Conservation (phyloP, 1,284 basidiomycete species). For the Farysia itapuensis region DNA sequence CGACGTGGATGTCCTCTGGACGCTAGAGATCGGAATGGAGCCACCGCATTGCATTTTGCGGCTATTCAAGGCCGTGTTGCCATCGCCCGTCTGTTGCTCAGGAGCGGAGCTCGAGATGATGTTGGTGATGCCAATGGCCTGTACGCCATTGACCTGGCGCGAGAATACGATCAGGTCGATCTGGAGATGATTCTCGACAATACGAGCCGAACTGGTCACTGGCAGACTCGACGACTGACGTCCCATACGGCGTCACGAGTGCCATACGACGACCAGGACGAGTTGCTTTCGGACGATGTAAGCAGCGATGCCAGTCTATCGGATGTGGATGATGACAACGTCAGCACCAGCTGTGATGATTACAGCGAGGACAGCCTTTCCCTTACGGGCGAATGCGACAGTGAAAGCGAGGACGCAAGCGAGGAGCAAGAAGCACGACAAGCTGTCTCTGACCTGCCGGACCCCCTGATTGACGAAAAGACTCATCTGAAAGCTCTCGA, state of each 20-base stretch:
- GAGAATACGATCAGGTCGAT: constrained; percentile 65
- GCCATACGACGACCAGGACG: constrained; percentile 15
- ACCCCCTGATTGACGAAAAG: constrained; percentile 25
- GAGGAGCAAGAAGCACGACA: constrained; percentile 21
- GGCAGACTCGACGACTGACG: constrained; percentile 25
- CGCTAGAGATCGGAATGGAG: constrained; percentile 83
- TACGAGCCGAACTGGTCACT: constrained; percentile 25
- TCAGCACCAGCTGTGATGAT: constrained; percentile 48
- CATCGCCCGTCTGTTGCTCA: constrained; percentile 72
- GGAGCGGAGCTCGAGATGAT: constrained; percentile 76
- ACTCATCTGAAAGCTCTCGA: constrained; percentile 14
- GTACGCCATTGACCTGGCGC: constrained; percentile 76
- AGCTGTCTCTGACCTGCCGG: constrained; percentile 12
- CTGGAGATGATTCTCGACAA: constrained; percentile 61
- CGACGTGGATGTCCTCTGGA: constrained; percentile 76
- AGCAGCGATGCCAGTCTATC: constrained; percentile 32
- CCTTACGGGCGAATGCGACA: constrained; percentile 6
- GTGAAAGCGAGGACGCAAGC: background rate
- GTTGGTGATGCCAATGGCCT: constrained; percentile 76
- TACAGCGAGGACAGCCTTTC: constrained; percentile 31
- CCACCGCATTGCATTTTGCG: constrained; percentile 85
- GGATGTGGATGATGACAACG: constrained; percentile 54
- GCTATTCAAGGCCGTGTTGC: constrained; percentile 70
- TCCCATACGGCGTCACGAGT: constrained; percentile 51
- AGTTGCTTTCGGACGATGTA: constrained; percentile 30